Conservation (phyloP, 2,329 filamentous ascomycete genomes). For the Clarireedia monteithiana region DNA sequence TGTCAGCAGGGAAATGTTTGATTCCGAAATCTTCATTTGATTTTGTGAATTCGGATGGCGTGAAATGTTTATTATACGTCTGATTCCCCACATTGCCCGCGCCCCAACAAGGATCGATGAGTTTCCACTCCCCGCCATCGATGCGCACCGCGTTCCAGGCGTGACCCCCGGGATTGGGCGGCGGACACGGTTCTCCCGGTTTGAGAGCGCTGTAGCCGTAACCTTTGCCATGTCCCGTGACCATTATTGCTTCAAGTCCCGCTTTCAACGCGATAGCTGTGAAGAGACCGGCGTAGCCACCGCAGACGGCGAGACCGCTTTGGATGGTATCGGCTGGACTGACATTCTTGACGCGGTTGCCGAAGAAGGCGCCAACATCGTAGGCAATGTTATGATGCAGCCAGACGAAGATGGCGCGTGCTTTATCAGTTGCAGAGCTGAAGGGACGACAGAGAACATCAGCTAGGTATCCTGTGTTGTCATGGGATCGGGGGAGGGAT, state of each 20-base stretch:
- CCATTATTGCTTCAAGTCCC: constrained; percentile 68
- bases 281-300: constrained; percentile 83
- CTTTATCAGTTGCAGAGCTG: constrained; percentile 78
- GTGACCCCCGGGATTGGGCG: constrained; percentile 56
- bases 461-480: constrained; percentile 67
- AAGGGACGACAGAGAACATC: constrained; percentile 73
- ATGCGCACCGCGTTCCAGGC: constrained; percentile 93
- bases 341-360: constrained; percentile 55
- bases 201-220: constrained; percentile 60
- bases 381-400: constrained; percentile 90
- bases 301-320: constrained; percentile 77
- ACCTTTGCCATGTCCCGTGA: constrained; percentile 80
- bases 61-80: constrained; percentile 62
- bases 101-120: constrained; percentile 90
- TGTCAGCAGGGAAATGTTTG: constrained; percentile 69
- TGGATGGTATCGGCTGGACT: constrained; percentile 67
- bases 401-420: constrained; percentile 89
- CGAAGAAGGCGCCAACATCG: constrained; percentile 73
- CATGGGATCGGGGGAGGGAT: constrained; percentile 52
- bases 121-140: constrained; percentile 82
- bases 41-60: constrained; percentile 49
- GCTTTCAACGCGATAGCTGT: constrained; percentile 68
- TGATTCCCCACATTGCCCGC: constrained; percentile 58
- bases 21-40: constrained; percentile 74
- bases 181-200: constrained; percentile 58